These are phyloP conservation scores for Sclerotinia subarctica DNA, from an alignment of 2,329 filamentous ascomycete species.

Conservation along the genomic window DNA sequence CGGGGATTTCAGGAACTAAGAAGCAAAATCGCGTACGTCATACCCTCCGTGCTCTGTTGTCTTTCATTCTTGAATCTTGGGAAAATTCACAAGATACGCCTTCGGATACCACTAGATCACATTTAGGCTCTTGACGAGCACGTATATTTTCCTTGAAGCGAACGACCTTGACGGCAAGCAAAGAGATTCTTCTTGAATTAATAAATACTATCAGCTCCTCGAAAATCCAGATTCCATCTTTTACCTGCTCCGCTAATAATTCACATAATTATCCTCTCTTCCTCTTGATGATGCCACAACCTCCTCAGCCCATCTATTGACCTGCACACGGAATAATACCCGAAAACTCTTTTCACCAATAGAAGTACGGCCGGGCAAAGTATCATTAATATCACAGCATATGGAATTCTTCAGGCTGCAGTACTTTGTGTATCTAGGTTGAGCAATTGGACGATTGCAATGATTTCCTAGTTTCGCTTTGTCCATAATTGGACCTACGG, in stretches of 20 bases:
- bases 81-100: neutral
- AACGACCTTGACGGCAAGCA: neutral
- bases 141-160: neutral
- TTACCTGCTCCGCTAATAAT: neutral
- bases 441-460: neutral
- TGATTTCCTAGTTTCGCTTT: neutral
- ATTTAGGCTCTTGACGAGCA: neutral
- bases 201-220: neutral
- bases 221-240: no score
- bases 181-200: neutral
- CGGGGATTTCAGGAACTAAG: conserved; percentile 58
- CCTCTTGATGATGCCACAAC: neutral
- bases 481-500: neutral
- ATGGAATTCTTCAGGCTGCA: neutral
- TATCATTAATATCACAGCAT: neutral
- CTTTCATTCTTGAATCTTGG: neutral
- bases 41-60: no score
- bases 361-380: neutral
- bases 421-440: neutral
- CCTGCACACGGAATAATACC: neutral
- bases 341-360: neutral
- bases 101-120: neutral
- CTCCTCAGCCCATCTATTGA: neutral
- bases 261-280: neutral
- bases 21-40: neutral